Evolutionary conservation across 2,329 filamentous ascomycete species (phyloP).

Genomic region (Colletotrichum sublineola): DNA sequence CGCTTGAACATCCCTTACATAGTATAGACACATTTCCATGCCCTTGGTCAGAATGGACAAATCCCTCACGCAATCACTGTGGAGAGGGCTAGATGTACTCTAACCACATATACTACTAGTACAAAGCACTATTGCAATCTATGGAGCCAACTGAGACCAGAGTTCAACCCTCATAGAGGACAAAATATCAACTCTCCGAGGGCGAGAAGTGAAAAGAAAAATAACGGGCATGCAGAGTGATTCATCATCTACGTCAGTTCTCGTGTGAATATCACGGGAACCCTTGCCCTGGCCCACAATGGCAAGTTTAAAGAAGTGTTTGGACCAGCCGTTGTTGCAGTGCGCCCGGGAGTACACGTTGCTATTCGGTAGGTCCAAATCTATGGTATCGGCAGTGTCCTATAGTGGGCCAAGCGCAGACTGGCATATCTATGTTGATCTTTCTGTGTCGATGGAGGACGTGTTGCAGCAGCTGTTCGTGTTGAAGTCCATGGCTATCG

Average conservation of each 20-base stretch:
- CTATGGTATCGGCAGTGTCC: constrained; percentile 49
- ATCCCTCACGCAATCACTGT: no score
- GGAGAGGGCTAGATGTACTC: no score
- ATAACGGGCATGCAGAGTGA: neutral
- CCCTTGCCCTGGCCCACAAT: neutral
- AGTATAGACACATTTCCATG: no score
- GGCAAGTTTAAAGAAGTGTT: neutral
- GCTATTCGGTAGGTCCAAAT: constrained; percentile 52
- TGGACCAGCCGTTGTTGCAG: constrained; percentile 56
- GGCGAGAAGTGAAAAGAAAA: neutral
- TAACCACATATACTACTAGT: no score
- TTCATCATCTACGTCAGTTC: neutral
- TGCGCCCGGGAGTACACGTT: constrained; percentile 59
- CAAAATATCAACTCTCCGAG: neutral
- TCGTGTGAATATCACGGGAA: no score
- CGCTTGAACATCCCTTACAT: no score
- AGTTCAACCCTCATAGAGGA: neutral
- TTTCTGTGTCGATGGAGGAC: neutral
- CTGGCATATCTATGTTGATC: neutral
- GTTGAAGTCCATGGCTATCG: neutral
- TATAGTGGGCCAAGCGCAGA: neutral
- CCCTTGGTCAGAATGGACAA: neutral
- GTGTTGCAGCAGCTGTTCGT: constrained; percentile 2
- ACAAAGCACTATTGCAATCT: no score
- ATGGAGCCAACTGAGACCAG: no score